These are phyloP conservation scores for Ceratobasidium sp. DNA, from an alignment of 1,284 basidiomycete genomes.

Conservation along the genomic window DNA sequence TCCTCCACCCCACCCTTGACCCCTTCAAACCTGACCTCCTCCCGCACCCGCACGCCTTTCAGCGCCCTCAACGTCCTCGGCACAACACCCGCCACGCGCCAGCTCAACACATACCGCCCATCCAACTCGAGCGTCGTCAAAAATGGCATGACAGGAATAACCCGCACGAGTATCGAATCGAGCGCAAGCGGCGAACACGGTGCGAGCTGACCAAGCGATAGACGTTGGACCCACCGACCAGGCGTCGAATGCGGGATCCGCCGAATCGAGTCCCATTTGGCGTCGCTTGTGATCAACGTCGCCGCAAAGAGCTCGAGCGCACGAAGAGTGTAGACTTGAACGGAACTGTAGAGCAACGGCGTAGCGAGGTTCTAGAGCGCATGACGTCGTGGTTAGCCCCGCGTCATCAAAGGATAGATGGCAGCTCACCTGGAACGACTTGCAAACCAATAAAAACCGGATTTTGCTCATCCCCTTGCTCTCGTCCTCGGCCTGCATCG, in stretches of 20 bases:
- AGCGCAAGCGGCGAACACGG: conserved; percentile 61
- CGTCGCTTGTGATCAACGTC: conserved; percentile 69
- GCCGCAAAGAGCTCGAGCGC: conserved; percentile 68
- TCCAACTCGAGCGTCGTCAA: conserved; percentile 70
- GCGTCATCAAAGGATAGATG: conserved; percentile 35
- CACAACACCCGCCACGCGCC: conserved; percentile 67
- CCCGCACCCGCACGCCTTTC: conserved; percentile 58
- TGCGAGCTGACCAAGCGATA: conserved; percentile 72
- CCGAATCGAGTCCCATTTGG: conserved; percentile 85
- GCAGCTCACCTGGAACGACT: conserved; percentile 72
- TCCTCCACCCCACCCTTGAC: conserved; percentile 53
- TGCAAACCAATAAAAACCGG: conserved; percentile 72
- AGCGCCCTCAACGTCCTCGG: conserved; percentile 65
- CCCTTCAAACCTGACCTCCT: conserved; percentile 51
- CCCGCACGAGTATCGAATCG: conserved; percentile 67
- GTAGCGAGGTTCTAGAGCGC: conserved; percentile 68
- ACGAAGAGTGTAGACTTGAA: conserved; percentile 61
- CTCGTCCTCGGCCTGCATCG: conserved; percentile 54
- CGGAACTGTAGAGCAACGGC: conserved; percentile 72
- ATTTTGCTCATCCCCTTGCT: conserved; percentile 13
- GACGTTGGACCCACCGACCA: conserved; percentile 79
- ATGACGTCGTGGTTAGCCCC: conserved; percentile 14
- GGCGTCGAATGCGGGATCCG: conserved; percentile 84
- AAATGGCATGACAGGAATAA: conserved; percentile 79
- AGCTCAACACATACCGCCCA: conserved; percentile 69